phyloP scores from a whole-genome alignment of 495 filamentous ascomycete genomes.

The Podospora bellae-mahoneyi region DNA sequence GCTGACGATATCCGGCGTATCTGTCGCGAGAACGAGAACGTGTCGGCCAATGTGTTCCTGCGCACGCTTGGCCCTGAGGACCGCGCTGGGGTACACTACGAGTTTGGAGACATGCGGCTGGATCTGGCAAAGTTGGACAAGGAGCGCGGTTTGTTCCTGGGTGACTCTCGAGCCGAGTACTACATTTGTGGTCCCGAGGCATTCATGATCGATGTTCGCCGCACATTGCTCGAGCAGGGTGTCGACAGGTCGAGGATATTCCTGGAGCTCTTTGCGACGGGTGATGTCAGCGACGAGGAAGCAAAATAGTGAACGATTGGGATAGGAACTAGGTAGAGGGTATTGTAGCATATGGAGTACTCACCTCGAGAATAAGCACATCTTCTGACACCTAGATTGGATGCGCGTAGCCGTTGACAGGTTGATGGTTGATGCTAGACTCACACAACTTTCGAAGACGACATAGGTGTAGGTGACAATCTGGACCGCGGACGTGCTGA shows the following conservation, averaged over 20 bases:
- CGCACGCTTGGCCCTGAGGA: slow-evolving; percentile 43
- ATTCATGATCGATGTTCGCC: slow-evolving; percentile 61
- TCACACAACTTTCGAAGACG: not conserved
- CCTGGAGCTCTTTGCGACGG: slow-evolving; percentile 67
- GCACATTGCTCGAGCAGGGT: slow-evolving; percentile 47
- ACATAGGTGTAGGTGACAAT: not conserved
- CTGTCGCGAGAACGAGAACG: slow-evolving; percentile 41
- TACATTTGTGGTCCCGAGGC: slow-evolving; percentile 63
- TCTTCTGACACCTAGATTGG: not conserved
- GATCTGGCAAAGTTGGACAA: slow-evolving; percentile 50
- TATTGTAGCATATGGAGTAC: not conserved
- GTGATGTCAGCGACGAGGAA: slow-evolving; percentile 36
- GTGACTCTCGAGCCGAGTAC: slow-evolving; percentile 53
- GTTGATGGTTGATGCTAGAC: not conserved
- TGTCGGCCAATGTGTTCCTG: slow-evolving; percentile 44
- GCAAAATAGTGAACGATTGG: not conserved
- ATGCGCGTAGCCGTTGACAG: not conserved
- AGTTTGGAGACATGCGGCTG: slow-evolving; percentile 50
- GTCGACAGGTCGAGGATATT: slow-evolving; percentile 55
- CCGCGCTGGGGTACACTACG: slow-evolving; percentile 51
- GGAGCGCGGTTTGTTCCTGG: slow-evolving; percentile 52
- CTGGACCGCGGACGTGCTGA: not conserved
- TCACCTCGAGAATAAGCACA: not conserved
- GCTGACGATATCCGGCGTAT: slow-evolving; percentile 50
- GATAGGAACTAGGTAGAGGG: not conserved